These are phyloP conservation scores for Sclerotinia sclerotiorum DNA, from an alignment of 2,329 filamentous ascomycete genomes.

Conservation along the genomic window DNA sequence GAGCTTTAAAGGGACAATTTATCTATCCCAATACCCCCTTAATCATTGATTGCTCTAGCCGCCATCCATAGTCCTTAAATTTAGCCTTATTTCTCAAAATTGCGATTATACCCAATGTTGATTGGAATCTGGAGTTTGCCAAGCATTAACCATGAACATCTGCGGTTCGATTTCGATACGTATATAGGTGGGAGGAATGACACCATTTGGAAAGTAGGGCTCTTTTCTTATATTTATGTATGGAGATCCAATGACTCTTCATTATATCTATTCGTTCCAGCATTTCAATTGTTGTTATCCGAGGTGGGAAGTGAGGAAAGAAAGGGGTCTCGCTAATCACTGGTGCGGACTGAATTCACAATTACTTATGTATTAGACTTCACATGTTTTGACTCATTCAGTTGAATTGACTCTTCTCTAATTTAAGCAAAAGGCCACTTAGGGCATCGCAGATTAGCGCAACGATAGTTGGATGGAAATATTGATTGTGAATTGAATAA, in stretches of 20 bases:
- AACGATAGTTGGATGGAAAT: not conserved
- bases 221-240: too few species aligned
- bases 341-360: not conserved
- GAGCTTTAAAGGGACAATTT: not conserved
- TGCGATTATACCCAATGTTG: not conserved
- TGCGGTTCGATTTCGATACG: not conserved
- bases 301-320: not conserved
- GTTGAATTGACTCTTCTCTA: too few species aligned
- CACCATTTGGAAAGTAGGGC: accelerated
- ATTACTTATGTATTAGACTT: not conserved
- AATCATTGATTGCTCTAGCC: not conserved
- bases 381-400: too few species aligned
- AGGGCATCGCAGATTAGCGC: not conserved
- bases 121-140: not conserved
- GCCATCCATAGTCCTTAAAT: too few species aligned
- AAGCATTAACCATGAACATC: not conserved
- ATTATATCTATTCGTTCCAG: not conserved
- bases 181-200: not conserved
- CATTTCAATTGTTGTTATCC: not conserved
- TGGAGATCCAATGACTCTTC: too few species aligned
- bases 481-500: not conserved
- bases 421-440: not conserved
- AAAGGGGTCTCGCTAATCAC: constrained; percentile 11
- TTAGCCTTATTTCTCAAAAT: not conserved
- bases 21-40: not conserved